Evolutionary conservation across 352 stramenopile species (phyloP).

Genomic region (Phytophthora capsici): DNA sequence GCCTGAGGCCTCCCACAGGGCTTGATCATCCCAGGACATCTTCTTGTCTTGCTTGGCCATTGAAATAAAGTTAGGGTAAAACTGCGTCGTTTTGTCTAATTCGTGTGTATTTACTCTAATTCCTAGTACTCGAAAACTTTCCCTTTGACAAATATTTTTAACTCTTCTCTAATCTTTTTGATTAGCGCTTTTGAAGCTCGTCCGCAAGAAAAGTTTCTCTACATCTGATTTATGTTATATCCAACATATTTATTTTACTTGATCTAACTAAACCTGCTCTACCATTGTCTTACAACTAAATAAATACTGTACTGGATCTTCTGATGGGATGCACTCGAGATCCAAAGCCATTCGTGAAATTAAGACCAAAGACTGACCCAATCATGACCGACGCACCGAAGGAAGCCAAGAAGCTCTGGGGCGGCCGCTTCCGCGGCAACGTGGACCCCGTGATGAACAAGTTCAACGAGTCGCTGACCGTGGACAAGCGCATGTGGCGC

Average conservation of each 20-base stretch:
- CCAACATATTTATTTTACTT: not conserved
- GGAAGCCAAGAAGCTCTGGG: slow-evolving; percentile 87
- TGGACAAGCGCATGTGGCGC: slow-evolving; percentile 98
- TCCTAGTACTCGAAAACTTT: too few relatives aligned
- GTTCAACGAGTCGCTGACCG: slow-evolving; percentile 98
- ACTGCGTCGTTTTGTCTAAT: too few relatives aligned
- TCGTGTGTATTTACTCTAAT: too few relatives aligned
- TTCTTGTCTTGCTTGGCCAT: slow-evolving; percentile 1
- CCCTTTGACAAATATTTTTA: too few relatives aligned
- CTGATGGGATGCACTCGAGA: not conserved
- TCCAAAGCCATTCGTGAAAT: not conserved
- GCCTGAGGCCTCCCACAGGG: slow-evolving; percentile 49
- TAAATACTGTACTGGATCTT: not conserved
- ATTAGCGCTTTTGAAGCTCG: not conserved
- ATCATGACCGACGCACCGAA: slow-evolving; percentile 40
- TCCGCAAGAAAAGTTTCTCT: not conserved
- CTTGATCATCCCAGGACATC: slow-evolving; percentile 44
- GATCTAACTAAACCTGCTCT: too few relatives aligned
- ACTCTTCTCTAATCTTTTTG: not conserved
- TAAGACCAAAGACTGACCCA: not conserved
- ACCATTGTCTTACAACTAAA: too few relatives aligned
- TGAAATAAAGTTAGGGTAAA: too few relatives aligned
- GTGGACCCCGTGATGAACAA: slow-evolving; percentile 98
- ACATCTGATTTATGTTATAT: not conserved
- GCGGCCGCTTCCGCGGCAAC: slow-evolving; percentile 94